A percentile compares a stretch with the other conserved stretches of the same genome.
These are phyloP conservation scores for Agrocybe pediades DNA, from an alignment of 768 basidiomycete genomes.

Conservation along the genomic window DNA sequence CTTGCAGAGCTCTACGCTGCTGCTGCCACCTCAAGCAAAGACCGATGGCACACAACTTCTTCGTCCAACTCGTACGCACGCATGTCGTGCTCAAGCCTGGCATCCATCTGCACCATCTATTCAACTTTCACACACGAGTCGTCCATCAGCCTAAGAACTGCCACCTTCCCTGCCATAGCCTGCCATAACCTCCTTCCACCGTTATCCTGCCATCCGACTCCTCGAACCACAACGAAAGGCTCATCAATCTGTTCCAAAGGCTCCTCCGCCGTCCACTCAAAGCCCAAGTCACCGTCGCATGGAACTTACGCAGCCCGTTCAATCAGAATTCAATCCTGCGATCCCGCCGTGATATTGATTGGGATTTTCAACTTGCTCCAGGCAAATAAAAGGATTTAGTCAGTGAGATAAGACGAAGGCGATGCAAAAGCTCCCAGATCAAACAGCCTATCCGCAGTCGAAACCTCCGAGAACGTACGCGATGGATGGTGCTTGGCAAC, in stretches of 20 bases:
- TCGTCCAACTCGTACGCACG: slow-evolving; percentile 32
- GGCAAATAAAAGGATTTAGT: no score
- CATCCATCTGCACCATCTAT: slow-evolving; percentile 43
- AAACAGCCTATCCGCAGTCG: no score
- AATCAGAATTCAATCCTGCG: no score
- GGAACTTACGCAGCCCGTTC: no score
- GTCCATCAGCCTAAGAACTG: slow-evolving; percentile 47
- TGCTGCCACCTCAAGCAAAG: slow-evolving; percentile 9
- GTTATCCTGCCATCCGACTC: no score
- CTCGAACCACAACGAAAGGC: slow-evolving; percentile 68
- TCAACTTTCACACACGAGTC: slow-evolving; percentile 44
- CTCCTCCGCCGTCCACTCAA: slow-evolving; percentile 70
- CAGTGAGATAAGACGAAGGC: no score
- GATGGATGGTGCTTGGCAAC: no score
- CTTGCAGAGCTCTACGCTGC: slow-evolving; percentile 42
- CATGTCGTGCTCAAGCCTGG: slow-evolving; percentile 38
- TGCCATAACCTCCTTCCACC: slow-evolving; percentile 34
- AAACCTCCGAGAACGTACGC: no score
- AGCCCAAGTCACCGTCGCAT: slow-evolving; percentile 50
- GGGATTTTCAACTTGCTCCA: no score
- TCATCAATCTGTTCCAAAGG: slow-evolving; percentile 57
- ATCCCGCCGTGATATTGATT: no score
- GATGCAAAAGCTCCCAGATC: no score
- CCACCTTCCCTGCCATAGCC: no score
- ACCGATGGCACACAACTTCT: slow-evolving; percentile 19